Evolutionary conservation across 306 rosid genomes (phyloP).

Genomic region (Trifolium fragiferum): DNA sequence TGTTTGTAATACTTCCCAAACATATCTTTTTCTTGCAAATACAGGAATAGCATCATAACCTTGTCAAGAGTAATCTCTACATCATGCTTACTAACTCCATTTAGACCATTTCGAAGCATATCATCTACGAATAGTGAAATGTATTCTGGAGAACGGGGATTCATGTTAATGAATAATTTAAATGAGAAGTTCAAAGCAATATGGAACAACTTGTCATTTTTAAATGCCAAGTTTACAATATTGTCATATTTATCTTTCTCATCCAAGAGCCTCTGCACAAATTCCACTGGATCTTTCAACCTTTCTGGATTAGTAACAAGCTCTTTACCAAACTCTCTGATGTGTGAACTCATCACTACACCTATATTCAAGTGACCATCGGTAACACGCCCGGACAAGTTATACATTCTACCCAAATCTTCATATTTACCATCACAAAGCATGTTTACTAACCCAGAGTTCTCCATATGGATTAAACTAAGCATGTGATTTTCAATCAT

Average conservation of each 20-base stretch:
- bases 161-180: slow-evolving; percentile 75
- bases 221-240: slow-evolving; percentile 63
- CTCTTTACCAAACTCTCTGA: slow-evolving; percentile 68
- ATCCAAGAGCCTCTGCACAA: slow-evolving; percentile 74
- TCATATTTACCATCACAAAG: slow-evolving; percentile 60
- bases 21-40: slow-evolving; percentile 82
- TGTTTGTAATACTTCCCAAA: slow-evolving; percentile 85
- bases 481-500: slow-evolving; percentile 81
- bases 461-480: slow-evolving; percentile 67
- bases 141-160: slow-evolving; percentile 77
- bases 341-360: slow-evolving; percentile 65
- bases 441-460: slow-evolving; percentile 25
- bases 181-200: slow-evolving; percentile 79
- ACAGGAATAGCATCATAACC: slow-evolving; percentile 84
- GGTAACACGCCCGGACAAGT: not conserved
- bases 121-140: slow-evolving; percentile 87
- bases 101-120: slow-evolving; percentile 77
- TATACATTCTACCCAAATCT: not conserved
- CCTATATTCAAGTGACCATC: not conserved
- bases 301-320: slow-evolving; percentile 79
- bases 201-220: slow-evolving; percentile 71
- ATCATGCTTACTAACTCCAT: slow-evolving; percentile 84
- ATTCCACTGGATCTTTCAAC: slow-evolving; percentile 76
- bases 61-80: slow-evolving; percentile 78
- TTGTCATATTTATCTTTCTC: slow-evolving; percentile 77